Conservation (phyloP, 495 filamentous ascomycete genomes). For the Penicillium goetzii region DNA sequence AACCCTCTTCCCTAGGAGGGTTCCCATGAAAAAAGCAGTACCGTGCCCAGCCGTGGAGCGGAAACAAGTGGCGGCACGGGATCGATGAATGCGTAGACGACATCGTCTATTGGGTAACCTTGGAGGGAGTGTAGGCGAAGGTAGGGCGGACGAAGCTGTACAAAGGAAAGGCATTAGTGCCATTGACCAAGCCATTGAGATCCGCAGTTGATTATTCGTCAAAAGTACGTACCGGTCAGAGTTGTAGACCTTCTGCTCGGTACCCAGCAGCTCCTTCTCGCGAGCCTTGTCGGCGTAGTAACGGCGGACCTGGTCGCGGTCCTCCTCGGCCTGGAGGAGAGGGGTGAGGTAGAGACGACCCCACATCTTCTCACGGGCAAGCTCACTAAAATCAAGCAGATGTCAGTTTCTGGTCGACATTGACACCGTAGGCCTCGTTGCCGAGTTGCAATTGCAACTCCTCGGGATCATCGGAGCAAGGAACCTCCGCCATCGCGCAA, state of each 20-base stretch:
- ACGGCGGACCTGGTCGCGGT: slow-evolving; percentile 88
- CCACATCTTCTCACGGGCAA: slow-evolving; percentile 97
- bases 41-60: slow-evolving; percentile 17
- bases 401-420: slow-evolving; percentile 8
- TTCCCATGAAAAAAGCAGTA: slow-evolving; percentile 16
- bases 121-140: slow-evolving; percentile 48
- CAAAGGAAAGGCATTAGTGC: slow-evolving; percentile 14
- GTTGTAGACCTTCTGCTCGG: slow-evolving; percentile 81
- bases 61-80: slow-evolving; percentile 12
- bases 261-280: slow-evolving; percentile 86
- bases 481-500: slow-evolving; percentile 14
- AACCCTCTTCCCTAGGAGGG: slow-evolving; percentile 13
- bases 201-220: not conserved
- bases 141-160: slow-evolving; percentile 53
- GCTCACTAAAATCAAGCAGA: slow-evolving; percentile 64
- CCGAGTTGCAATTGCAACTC: slow-evolving; percentile 15
- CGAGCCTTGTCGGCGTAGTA: slow-evolving; percentile 82
- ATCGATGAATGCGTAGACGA: slow-evolving; percentile 6
- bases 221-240: slow-evolving; percentile 70
- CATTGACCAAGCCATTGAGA: not conserved
- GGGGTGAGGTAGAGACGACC: slow-evolving; percentile 89
- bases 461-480: slow-evolving; percentile 13
- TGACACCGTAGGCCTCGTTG: not conserved
- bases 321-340: slow-evolving; percentile 90
- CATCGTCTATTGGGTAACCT: slow-evolving; percentile 41